Base-by-base conservation (phyloP, 805 yeast species). In the Candida patagonica region DNA sequence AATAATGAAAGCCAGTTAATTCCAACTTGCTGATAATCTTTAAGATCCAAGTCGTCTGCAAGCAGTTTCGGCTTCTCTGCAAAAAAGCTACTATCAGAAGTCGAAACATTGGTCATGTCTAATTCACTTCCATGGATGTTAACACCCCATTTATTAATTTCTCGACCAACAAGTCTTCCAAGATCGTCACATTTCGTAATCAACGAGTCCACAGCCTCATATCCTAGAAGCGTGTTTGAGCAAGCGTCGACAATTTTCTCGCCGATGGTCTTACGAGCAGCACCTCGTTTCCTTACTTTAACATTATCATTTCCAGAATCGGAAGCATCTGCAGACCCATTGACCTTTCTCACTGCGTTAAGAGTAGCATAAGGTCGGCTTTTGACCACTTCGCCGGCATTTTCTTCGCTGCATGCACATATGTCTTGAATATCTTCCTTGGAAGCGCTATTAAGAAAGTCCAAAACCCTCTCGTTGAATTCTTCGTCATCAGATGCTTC, bases 11-110 rank as follows among this genome's bases (percentile, higher is more conserved):
- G 66, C 99, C 99, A 92, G 58, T 92, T 92, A 38, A 92, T 64
- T 34, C 99, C 99, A n/a, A 88, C 95, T 51, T 87, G 92, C 65
- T 92, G 99, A 60, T 92, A 92, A 54, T 76, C 78, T 54, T 89
- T 92, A 51, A 92, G 67, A 29, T 73, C 73, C 13, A 85, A 68
- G 16, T 74, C 82, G 0, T 65, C 67, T 1, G 85, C 65, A 45
- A 92, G 60, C 29, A 80, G 60, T 12, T 61, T 56, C 2, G 99
- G 99, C 55, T 86, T 80, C 31, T 73, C 76, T 31, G 69, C 74
- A 59, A 86, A 74, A 43, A 54, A 57, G 42, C 61, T 49, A 12
- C 50, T 60, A 16, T 61, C 63, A 6, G 51, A 62, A 5, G 49
- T 60, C 12, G 48, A 52, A 36, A 61, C 70, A 5, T 78, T 81